Percentiles rank a stretch among this genome's conserved stretches.
Evolutionary conservation across 306 rosid species (phyloP).

Genomic region (Castanospermum australe): DNA sequence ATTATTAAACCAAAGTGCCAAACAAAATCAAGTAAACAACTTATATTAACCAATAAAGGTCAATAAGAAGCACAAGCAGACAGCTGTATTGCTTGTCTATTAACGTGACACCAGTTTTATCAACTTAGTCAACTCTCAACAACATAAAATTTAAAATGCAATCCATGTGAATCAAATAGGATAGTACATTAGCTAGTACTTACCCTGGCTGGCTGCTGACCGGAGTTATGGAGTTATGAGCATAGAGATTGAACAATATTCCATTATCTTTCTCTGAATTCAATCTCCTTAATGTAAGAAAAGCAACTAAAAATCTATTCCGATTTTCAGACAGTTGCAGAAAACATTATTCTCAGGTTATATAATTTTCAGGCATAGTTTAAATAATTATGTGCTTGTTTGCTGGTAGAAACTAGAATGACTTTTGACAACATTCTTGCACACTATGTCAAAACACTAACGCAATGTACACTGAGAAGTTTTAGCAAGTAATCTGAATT

Average conservation of each 20-base stretch:
- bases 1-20: constrained; percentile 4
- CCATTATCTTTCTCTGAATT: not conserved
- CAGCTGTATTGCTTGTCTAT: not conserved
- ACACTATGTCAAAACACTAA: not conserved
- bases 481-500: not conserved
- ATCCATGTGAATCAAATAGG: not conserved
- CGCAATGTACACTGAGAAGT: not conserved
- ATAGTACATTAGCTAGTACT: not conserved
- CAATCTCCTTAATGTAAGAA: not conserved
- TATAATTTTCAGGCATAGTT: not conserved
- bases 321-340: not conserved
- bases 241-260: not conserved
- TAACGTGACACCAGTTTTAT: not conserved
- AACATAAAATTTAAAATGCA: not conserved
- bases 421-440: not conserved
- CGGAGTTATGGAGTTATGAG: constrained; percentile 16
- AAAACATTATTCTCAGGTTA: not conserved
- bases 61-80: constrained; percentile 2
- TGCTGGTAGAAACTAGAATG: not conserved
- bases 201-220: not conserved
- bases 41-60: not conserved
- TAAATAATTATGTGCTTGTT: not conserved
- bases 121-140: not conserved
- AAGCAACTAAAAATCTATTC: constrained; percentile 1
- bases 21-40: constrained; percentile 11